Conservation (phyloP, 805 yeast genomes). For the Peterozyma xylosa region DNA sequence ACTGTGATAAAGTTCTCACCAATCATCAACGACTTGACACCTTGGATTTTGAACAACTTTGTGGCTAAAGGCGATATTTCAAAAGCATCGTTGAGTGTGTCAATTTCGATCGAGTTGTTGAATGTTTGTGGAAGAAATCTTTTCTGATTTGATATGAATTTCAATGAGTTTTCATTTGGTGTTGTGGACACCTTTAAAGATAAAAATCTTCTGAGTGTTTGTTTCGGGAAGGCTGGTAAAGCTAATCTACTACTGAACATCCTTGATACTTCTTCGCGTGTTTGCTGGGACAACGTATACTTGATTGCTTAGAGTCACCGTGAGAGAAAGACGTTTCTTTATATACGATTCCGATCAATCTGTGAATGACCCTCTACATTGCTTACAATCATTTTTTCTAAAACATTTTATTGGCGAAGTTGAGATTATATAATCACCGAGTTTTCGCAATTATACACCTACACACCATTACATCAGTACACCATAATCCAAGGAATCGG, state of each 20-base stretch:
- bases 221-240: too few relatives aligned
- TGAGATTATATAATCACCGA: conserved; percentile 7
- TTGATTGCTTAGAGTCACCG: too few relatives aligned
- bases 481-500: background rate
- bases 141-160: conserved; percentile 45
- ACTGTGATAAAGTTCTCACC: conserved; percentile 72
- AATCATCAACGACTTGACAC: conserved; percentile 65
- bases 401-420: conserved; percentile 1
- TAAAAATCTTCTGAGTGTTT: conserved; percentile 14
- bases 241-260: background rate
- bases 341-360: background rate
- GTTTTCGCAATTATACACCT: background rate
- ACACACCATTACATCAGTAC: background rate
- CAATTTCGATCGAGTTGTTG: conserved; percentile 43
- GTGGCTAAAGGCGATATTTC: conserved; percentile 59
- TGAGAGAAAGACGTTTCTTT: background rate
- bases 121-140: conserved; percentile 36
- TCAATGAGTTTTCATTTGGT: conserved; percentile 71
- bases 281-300: background rate
- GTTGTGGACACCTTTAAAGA: conserved; percentile 41
- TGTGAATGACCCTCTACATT: too few relatives aligned
- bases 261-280: background rate
- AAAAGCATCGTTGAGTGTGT: conserved; percentile 43
- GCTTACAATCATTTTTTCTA: too few relatives aligned
- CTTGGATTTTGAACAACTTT: conserved; percentile 49